A percentile compares a stretch with the other conserved stretches of the same genome.
Conservation (phyloP, 352 stramenopile genomes). For the Achlya hypogyna region DNA sequence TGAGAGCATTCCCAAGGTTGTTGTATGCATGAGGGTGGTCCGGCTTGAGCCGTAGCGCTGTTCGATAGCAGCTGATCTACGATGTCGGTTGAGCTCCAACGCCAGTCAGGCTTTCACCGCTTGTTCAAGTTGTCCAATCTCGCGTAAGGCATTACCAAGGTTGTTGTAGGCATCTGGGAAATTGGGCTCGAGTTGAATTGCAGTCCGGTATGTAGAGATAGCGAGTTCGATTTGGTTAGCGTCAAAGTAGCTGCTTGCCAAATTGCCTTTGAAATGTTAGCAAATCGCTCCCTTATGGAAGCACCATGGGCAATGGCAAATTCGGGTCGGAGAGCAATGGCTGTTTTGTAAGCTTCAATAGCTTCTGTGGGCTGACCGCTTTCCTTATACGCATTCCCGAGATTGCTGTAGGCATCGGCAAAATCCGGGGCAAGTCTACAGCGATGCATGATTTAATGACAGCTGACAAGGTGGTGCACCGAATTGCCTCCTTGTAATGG, state of each 20-base stretch:
- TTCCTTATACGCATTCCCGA: constrained; percentile 81
- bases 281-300: background rate
- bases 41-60: constrained; percentile 81
- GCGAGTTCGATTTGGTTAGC: constrained; percentile 72
- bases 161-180: constrained; percentile 93
- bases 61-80: constrained; percentile 79
- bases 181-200: constrained; percentile 88
- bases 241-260: constrained; percentile 87
- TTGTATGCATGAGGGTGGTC: constrained; percentile 93
- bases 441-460: background rate
- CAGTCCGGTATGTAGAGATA: constrained; percentile 82
- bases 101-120: constrained; percentile 6
- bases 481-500: constrained; percentile 79
- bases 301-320: constrained; percentile 84
- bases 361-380: constrained; percentile 54
- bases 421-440: constrained; percentile 58
- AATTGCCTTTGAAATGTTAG: constrained; percentile 73
- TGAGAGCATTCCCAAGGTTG: constrained; percentile 89
- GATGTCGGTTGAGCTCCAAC: background rate
- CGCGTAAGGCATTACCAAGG: constrained; percentile 85
- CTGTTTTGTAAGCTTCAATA: constrained; percentile 77
- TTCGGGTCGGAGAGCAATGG: constrained; percentile 74
- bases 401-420: constrained; percentile 78
- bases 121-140: constrained; percentile 72
- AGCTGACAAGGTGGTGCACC: constrained; percentile 11